Base-by-base conservation (phyloP, 495 filamentous ascomycete genomes). In the Xylona heveae region DNA sequence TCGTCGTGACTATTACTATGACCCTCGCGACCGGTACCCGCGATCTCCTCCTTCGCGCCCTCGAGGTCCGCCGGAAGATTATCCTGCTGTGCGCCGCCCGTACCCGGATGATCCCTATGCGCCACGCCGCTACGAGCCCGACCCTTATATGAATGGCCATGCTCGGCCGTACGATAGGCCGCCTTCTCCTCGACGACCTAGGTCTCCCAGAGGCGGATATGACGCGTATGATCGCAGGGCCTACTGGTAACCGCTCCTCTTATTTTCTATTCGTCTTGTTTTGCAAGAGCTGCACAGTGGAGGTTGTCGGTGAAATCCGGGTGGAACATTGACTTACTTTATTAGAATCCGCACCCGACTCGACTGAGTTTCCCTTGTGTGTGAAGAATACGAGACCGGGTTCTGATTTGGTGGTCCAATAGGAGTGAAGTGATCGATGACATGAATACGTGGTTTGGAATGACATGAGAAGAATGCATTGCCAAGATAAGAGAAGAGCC, bases 1-100 rank as follows among this genome's bases (percentile, higher is more conserved):
- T 22, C 58, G 75, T 24, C 75, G 79, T 31, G 71, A 78, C 35
- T 85, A 90, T 43, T 84, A 92, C 49, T 83, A 94, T 44, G 65
- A 70, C 41, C 66, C 76, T 26, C 83, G 84, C 51, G 64, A 53
- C 36, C 68, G 78, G 28, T 73, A 50, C 36, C n/a, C n/a, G n/a
- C 59, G 64, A 10, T 61, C 57, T 40, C 62, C 80, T 17, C 78
- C 82, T 13, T 78, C 68, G 17, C 65, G 71, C 38, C 58, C 47
- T 32, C 59, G 74, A 38, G 62, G 67, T 29, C 75, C 78, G 28
- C 55, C 75, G 19, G 81, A 90, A 35, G 83, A 90, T 40, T 79
- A 78, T 41, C 74, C 75, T 27, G 70, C 79, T 16, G 51, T 60
- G 5, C 61, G 58, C 19, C 59, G 66, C 31, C 55, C 58, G 23